Conservation (phyloP, 441 rosid species). For the Mallotus repandus region DNA sequence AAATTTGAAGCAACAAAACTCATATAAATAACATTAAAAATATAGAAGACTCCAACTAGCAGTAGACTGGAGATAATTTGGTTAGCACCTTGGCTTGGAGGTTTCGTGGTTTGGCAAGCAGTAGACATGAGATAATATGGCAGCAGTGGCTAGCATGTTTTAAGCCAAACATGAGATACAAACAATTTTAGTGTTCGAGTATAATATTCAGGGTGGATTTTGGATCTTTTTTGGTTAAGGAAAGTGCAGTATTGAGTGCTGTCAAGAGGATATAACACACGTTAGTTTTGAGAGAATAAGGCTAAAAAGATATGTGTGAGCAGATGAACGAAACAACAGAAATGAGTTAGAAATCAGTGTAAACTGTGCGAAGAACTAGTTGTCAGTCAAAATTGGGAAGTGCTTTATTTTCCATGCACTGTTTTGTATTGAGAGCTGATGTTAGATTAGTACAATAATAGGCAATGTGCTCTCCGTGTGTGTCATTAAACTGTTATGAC, state of each 20-base stretch:
- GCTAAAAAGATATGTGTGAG: slow-evolving; percentile 1
- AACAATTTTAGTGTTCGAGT: slow-evolving; percentile 14
- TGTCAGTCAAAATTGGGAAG: slow-evolving; percentile 8
- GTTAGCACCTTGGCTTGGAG: too few species aligned
- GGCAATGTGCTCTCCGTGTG: too few species aligned
- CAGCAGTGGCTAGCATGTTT: neutral
- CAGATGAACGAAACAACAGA: slow-evolving; percentile 9
- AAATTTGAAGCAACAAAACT: too few species aligned
- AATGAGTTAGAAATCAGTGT: slow-evolving; percentile 13
- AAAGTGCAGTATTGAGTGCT: neutral
- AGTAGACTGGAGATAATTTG: too few species aligned
- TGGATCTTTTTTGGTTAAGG: neutral
- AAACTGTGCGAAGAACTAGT: slow-evolving; percentile 1
- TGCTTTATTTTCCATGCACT: slow-evolving; percentile 9
- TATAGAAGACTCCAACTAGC: too few species aligned
- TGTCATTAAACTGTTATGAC: too few species aligned
- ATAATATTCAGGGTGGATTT: slow-evolving; percentile 7
- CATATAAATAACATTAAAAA: too few species aligned
- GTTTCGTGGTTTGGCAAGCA: too few species aligned
- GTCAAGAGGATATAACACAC: neutral
- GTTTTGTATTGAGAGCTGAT: neutral
- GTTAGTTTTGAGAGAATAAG: slow-evolving; percentile 1
- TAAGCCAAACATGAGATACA: slow-evolving; percentile 8
- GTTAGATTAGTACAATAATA: too few species aligned
- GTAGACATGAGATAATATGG: too few species aligned